phyloP scores from a whole-genome alignment of 257 asterid species.

The Ballota nigra region DNA sequence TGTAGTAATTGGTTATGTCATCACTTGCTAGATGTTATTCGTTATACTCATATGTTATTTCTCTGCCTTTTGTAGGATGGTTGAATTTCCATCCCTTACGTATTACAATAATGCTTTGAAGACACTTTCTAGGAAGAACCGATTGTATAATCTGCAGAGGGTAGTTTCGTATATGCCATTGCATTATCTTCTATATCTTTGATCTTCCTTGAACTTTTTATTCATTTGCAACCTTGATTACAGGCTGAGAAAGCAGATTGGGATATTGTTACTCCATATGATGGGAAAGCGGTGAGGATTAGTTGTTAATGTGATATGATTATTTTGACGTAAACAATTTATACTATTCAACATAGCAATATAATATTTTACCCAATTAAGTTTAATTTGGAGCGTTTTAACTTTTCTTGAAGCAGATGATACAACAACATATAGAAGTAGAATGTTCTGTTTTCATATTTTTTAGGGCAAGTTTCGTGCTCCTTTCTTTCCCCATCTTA shows the following conservation, averaged over 20 bases:
- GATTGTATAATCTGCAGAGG: conserved; percentile 46
- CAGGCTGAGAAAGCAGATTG: conserved; percentile 59
- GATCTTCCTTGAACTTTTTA: background rate
- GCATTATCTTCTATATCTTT: background rate
- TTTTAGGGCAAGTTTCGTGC: no score
- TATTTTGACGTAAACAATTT: no score
- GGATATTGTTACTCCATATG: conserved; percentile 50
- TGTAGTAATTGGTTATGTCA: background rate
- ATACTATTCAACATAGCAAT: no score
- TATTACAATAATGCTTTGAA: conserved; percentile 44
- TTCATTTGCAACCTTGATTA: conserved; percentile 23
- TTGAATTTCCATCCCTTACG: conserved; percentile 54
- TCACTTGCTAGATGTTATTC: background rate
- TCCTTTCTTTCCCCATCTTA: no score
- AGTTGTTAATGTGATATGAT: no score
- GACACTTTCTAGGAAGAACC: conserved; percentile 53
- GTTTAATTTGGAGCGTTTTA: no score
- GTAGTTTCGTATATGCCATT: conserved; percentile 34
- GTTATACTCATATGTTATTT: background rate
- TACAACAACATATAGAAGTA: no score
- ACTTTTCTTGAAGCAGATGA: no score
- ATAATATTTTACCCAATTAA: no score
- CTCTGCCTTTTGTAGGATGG: conserved; percentile 42
- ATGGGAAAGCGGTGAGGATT: conserved; percentile 81
- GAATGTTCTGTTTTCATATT: no score